Percentiles rank a stretch among this genome's conserved stretches.
phyloP scores from a whole-genome alignment of 2,329 filamentous ascomycete species.

The Cryphonectria naterciae region DNA sequence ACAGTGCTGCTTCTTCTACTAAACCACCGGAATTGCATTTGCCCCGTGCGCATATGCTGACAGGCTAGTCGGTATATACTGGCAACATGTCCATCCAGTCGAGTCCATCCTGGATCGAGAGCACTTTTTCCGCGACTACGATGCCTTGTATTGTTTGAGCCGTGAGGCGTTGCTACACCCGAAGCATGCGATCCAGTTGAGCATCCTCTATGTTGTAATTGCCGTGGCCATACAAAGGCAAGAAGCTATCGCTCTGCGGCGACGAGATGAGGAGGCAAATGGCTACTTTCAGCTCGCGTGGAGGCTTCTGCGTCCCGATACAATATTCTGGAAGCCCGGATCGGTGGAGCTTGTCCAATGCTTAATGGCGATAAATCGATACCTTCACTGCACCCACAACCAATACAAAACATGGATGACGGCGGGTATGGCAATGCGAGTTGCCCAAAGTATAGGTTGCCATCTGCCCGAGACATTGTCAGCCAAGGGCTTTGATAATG shows the following conservation, averaged over 20 bases:
- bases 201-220: conserved; percentile 51
- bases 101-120: conserved; percentile 50
- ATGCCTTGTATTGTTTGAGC: conserved; percentile 40
- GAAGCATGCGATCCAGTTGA: conserved; percentile 48
- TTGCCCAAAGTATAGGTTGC: conserved; percentile 51
- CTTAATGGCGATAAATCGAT: conserved; percentile 51
- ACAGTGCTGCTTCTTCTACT: neutral
- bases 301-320: conserved; percentile 45
- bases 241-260: conserved; percentile 44
- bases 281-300: conserved; percentile 49
- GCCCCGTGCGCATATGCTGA: conserved; percentile 51
- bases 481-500: neutral
- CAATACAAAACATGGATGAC: conserved; percentile 55
- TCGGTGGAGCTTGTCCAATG: conserved; percentile 51
- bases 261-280: conserved; percentile 45
- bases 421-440: conserved; percentile 49
- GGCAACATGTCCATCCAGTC: conserved; percentile 50
- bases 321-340: conserved; percentile 44
- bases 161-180: conserved; percentile 37
- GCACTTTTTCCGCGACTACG: conserved; percentile 44
- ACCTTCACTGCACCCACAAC: conserved; percentile 52
- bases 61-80: conserved; percentile 49
- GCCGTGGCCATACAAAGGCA: conserved; percentile 50
- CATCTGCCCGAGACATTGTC: conserved; percentile 46
- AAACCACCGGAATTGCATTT: conserved; percentile 43